Percentiles rank a stretch among this genome's conserved stretches.
Conservation (phyloP, 2,329 filamentous ascomycete species). For the Epichloe gansuensis region DNA sequence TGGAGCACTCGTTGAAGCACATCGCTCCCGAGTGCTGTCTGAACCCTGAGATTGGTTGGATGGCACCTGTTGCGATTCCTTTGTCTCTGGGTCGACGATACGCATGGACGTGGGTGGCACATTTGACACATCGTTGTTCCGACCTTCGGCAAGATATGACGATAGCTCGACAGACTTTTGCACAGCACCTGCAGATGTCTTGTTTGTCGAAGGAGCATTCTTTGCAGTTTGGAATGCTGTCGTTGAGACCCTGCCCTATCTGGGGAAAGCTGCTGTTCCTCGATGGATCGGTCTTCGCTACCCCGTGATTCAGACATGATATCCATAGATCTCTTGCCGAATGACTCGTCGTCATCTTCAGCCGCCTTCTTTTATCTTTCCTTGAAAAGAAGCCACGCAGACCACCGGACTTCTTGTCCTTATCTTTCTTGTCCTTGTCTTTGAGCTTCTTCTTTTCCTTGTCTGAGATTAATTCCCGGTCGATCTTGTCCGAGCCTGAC, state of each 20-base stretch:
- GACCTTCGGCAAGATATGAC: constrained; percentile 30
- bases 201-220: constrained; percentile 34
- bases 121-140: constrained; percentile 41
- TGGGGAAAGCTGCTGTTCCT: constrained; percentile 29
- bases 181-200: constrained; percentile 17
- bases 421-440: constrained; percentile 61
- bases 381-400: constrained; percentile 51
- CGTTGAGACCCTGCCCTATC: constrained; percentile 37
- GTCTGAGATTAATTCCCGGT: constrained; percentile 44
- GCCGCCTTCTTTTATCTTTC: constrained; percentile 46
- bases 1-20: constrained; percentile 21
- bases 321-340: constrained; percentile 53
- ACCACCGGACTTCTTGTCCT: constrained; percentile 47
- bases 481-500: constrained; percentile 61
- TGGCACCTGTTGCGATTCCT: constrained; percentile 27
- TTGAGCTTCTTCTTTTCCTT: constrained; percentile 68
- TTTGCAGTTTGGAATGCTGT: constrained; percentile 57
- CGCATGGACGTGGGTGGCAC: constrained; percentile 46
- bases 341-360: constrained; percentile 47
- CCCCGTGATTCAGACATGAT: constrained; percentile 30
- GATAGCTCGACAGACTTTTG: constrained; percentile 28
- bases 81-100: constrained; percentile 42
- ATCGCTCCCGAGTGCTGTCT: constrained; percentile 19
- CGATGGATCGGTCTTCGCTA: constrained; percentile 29
- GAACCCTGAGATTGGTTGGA: constrained; percentile 15